Conservation (phyloP, 225 moss, liverwort and hornwort genomes). For the Takakia lepidozioides region DNA sequence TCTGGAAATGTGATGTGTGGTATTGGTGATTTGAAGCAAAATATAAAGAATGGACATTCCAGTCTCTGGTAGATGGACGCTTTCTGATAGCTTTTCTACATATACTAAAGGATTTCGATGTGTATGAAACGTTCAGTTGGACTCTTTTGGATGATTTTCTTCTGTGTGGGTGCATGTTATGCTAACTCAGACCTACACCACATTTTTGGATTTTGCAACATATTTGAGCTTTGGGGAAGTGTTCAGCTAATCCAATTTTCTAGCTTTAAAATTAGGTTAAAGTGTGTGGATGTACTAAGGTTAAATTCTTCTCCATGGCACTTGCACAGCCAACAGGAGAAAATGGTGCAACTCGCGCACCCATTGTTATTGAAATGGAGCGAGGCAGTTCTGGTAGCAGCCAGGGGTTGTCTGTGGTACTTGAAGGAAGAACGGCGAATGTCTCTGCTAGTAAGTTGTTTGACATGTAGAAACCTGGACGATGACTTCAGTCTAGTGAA, state of each 20-base stretch:
- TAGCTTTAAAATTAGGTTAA: background rate
- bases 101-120: no score
- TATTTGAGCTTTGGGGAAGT: background rate
- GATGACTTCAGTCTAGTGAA: no score
- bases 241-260: background rate
- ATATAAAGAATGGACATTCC: no score
- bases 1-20: no score
- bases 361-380: conserved; percentile 92
- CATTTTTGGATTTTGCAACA: background rate
- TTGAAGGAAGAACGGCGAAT: conserved; percentile 83
- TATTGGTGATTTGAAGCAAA: no score
- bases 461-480: no score
- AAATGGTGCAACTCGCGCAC: conserved; percentile 96
- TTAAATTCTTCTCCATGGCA: background rate
- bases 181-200: background rate
- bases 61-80: no score
- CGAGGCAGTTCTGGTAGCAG: conserved; percentile 57
- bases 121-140: no score
- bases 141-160: no score
- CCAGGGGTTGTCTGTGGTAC: conserved; percentile 75
- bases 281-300: background rate
- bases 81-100: no score
- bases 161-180: background rate
- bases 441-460: conserved; percentile 99
- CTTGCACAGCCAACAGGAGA: conserved; percentile 83